phyloP scores from a whole-genome alignment of 176 grass and related monocot species.

The Hordeum marinum region DNA sequence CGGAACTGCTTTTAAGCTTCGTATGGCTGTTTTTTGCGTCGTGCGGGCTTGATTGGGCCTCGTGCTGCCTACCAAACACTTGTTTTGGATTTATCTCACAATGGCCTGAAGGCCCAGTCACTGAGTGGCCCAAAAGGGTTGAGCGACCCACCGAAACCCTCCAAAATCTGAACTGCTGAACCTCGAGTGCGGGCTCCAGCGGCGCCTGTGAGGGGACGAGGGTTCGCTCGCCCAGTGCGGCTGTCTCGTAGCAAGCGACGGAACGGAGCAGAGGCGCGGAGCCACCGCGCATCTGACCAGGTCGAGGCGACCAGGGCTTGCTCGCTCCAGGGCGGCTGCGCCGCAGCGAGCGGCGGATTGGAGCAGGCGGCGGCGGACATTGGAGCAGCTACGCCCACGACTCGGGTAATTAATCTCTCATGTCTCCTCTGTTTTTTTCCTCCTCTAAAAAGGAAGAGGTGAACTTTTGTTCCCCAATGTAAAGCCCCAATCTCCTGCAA shows the following conservation, averaged over 20 bases:
- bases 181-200: neutral
- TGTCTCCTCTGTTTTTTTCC: neutral
- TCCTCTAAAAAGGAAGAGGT: neutral
- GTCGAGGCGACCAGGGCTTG: neutral
- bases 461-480: neutral
- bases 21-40: too few relatives aligned
- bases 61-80: too few relatives aligned
- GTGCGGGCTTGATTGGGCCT: too few relatives aligned
- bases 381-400: neutral
- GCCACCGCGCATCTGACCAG: neutral
- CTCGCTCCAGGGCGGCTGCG: too few relatives aligned
- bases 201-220: neutral
- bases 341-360: too few relatives aligned
- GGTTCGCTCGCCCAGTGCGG: too few relatives aligned
- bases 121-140: neutral
- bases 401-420: neutral
- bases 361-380: neutral
- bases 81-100: neutral
- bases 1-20: too few relatives aligned
- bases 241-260: too few relatives aligned
- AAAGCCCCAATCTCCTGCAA: neutral
- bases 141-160: neutral
- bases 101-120: neutral
- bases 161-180: neutral
- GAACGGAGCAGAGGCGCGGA: too few relatives aligned